Conservation (phyloP, 2,329 filamentous ascomycete genomes). For the Calonectria henricotiae region DNA sequence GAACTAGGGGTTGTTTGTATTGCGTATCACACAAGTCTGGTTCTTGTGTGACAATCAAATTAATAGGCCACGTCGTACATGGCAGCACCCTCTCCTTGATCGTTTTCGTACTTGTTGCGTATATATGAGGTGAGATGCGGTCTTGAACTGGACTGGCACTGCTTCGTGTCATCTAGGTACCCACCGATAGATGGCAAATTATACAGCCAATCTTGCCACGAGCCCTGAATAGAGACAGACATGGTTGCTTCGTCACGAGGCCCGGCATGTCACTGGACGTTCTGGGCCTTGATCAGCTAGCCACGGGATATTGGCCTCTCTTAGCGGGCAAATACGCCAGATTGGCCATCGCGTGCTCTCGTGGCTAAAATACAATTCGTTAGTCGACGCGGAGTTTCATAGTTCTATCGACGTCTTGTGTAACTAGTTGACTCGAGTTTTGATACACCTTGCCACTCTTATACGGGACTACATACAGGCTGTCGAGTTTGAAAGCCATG, state of each 20-base stretch:
- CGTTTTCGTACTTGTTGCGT: background rate
- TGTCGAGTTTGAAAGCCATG: background rate
- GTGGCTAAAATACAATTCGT: slow-evolving; percentile 13
- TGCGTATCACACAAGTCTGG: background rate
- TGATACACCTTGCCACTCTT: background rate
- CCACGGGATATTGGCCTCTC: background rate
- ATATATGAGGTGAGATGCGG: background rate
- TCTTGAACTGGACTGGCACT: background rate
- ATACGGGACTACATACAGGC: background rate
- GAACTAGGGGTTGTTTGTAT: background rate
- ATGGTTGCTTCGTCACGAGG: background rate
- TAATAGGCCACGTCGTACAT: background rate
- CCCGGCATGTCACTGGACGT: background rate
- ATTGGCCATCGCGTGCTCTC: slow-evolving; percentile 11
- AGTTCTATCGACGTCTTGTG: background rate
- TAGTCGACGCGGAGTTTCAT: background rate
- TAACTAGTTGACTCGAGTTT: background rate
- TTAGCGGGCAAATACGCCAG: slow-evolving; percentile 2
- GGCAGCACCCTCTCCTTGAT: background rate
- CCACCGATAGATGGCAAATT: slow-evolving; percentile 12
- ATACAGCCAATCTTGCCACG: slow-evolving; percentile 11
- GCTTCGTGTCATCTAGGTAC: background rate
- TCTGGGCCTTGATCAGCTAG: background rate
- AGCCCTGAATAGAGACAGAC: background rate
- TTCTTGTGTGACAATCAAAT: background rate